These are phyloP conservation scores for Taxawa tesnikishii DNA, from an alignment of 2,329 filamentous ascomycete species.

Conservation along the genomic window DNA sequence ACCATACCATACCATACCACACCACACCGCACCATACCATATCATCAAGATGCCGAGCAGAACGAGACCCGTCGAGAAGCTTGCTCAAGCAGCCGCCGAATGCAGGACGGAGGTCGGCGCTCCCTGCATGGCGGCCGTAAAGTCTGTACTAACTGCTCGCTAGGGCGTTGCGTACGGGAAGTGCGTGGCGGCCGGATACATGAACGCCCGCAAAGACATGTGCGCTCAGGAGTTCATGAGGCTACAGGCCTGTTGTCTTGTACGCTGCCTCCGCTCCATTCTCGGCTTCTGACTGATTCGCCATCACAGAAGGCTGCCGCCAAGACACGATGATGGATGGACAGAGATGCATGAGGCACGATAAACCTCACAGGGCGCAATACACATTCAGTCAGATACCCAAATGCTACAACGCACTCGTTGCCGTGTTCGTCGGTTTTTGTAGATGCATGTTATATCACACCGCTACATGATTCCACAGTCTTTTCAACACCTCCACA, in stretches of 20 bases:
- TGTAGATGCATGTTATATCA: too few species aligned
- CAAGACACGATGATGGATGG: slow-evolving; percentile 11
- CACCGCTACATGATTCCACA: too few species aligned
- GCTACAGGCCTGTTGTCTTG: slow-evolving; percentile 79
- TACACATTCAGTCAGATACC: too few species aligned
- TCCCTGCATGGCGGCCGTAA: background rate
- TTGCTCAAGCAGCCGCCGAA: slow-evolving; percentile 52
- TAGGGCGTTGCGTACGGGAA: slow-evolving; percentile 80
- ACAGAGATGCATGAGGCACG: too few species aligned
- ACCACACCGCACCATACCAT: too few species aligned
- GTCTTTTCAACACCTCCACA: too few species aligned
- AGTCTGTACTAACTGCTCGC: background rate
- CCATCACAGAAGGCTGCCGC: slow-evolving; percentile 15
- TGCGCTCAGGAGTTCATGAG: slow-evolving; percentile 74
- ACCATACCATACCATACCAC: too few species aligned
- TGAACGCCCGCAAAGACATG: slow-evolving; percentile 80
- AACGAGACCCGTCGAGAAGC: slow-evolving; percentile 55
- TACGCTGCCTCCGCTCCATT: slow-evolving; percentile 24
- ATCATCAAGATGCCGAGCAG: slow-evolving; percentile 24
- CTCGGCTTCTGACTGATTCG: background rate
- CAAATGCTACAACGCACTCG: too few species aligned
- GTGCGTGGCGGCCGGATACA: slow-evolving; percentile 84
- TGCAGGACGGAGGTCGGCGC: slow-evolving; percentile 46
- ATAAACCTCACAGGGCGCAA: too few species aligned
- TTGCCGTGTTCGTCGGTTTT: too few species aligned